Conservation (phyloP, 2,329 filamentous ascomycete species). For the Pyricularia pennisetigena region DNA sequence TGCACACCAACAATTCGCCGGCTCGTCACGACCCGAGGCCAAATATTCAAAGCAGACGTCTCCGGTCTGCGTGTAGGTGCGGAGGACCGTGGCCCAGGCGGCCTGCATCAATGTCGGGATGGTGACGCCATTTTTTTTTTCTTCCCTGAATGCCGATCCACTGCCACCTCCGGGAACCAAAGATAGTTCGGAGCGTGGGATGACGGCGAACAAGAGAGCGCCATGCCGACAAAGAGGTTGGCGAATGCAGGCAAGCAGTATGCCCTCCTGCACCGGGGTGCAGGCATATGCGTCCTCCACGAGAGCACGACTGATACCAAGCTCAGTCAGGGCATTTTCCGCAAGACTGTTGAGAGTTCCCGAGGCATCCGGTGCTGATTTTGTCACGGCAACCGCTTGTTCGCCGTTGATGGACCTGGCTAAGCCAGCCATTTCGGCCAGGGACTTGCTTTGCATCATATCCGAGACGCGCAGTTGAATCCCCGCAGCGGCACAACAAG, state of each 20-base stretch:
- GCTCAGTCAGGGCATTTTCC: background rate
- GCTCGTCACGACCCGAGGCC: conserved; percentile 17
- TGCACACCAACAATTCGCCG: conserved; percentile 14
- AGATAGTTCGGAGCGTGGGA: conserved; percentile 17
- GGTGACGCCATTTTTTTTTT: background rate
- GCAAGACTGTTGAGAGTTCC: background rate
- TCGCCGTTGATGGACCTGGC: background rate
- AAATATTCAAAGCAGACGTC: conserved; percentile 16
- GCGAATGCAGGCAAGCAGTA: conserved; percentile 7
- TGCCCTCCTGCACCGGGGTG: conserved; percentile 20
- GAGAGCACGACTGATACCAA: background rate
- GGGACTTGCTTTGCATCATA: background rate
- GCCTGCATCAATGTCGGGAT: background rate
- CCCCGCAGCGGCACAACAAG: background rate
- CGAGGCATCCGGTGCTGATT: background rate
- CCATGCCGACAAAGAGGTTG: conserved; percentile 6
- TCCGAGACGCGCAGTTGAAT: background rate
- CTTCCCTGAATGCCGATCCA: background rate
- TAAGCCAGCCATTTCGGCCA: background rate
- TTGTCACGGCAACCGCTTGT: background rate
- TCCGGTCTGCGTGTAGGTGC: background rate
- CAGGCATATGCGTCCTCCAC: conserved; percentile 29
- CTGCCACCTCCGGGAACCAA: conserved; percentile 13
- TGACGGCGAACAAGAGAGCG: conserved; percentile 13
- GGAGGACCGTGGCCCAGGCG: conserved; percentile 1